Base-by-base conservation (phyloP, 495 filamentous ascomycete species). In the Cercophora newfieldiana region DNA sequence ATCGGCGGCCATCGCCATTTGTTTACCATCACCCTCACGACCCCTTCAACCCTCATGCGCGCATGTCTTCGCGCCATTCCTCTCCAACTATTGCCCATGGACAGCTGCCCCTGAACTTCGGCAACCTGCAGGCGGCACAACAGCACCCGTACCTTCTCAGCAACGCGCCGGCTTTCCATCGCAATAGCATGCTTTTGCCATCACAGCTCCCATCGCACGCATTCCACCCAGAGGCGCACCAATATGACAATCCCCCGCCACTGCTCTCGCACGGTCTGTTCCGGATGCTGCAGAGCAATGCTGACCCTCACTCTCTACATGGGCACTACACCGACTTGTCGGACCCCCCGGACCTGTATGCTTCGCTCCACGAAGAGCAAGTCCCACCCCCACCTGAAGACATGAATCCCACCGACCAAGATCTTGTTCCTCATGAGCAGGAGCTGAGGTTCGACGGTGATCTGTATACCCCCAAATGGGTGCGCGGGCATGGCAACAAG, bases 401-500 rank as follows among this genome's bases (percentile, higher is more conserved):
- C 73, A 90, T 92, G 88, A 87, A 90, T 68, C 88, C 90, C 22
- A 81, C 80, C 6, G 88, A 93, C 67, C 87, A 86, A 2, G 88
- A 91, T 53, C 79, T 91, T 63, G 78, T 83, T 19, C 89, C 89
- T 14, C 88, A 89, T 65, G 89, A 90, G 72, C 90, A 93, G 75
- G 89, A 91, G 57, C 78, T 91, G n/a, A 82, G 90, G 30, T 93
- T 92, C 64, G 86, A 88, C 58, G 89, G 88, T 47, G 90, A 93
- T 64, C 76, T 93, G 56, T 93, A 93, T 77, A 93, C 90, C 1
- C 91, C 90, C 1, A 82, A 78, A 56, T 93, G 89, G 88, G 89
- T 93, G 22, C 88, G 90, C 44, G 90, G 90, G 19, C 88, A 90
- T 67, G 90, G 91, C 16, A 91, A 91, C 77, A 91, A 91, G 78